Conservation (phyloP, 306 rosid species). For the Malus asiatica region DNA sequence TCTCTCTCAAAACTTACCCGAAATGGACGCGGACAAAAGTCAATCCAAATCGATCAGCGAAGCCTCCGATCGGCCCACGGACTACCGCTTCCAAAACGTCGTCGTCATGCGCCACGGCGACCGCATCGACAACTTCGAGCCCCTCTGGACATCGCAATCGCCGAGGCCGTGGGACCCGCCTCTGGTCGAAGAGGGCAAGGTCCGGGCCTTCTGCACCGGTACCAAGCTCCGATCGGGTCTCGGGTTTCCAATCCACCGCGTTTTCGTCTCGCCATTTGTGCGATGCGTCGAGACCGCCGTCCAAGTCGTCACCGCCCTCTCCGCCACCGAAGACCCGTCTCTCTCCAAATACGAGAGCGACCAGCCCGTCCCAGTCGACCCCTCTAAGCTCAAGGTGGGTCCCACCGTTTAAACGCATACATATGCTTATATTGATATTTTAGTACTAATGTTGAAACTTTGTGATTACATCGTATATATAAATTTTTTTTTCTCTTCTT, state of each 20-base stretch:
- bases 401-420: neutral
- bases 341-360: neutral
- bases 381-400: constrained; percentile 59
- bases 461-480: neutral
- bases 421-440: neutral
- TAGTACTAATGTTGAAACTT: neutral
- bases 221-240: constrained; percentile 36
- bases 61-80: neutral
- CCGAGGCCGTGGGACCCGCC: constrained; percentile 85
- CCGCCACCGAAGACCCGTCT: constrained; percentile 30
- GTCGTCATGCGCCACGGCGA: constrained; percentile 98
- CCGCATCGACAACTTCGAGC: constrained; percentile 63
- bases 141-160: constrained; percentile 42
- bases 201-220: constrained; percentile 58
- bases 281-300: constrained; percentile 87
- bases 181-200: constrained; percentile 36
- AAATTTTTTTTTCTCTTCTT: too few species aligned
- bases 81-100: constrained; percentile 51
- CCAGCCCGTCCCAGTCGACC: constrained; percentile 35
- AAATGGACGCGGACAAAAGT: constrained; percentile 24
- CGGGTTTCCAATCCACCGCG: constrained; percentile 51
- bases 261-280: constrained; percentile 79
- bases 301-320: constrained; percentile 52
- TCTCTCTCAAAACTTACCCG: neutral
- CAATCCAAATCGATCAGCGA: neutral